A percentile compares a stretch with the other conserved stretches of the same genome.
These are phyloP conservation scores for Tilletia caries DNA, from an alignment of 1,284 basidiomycete species.

Conservation along the genomic window DNA sequence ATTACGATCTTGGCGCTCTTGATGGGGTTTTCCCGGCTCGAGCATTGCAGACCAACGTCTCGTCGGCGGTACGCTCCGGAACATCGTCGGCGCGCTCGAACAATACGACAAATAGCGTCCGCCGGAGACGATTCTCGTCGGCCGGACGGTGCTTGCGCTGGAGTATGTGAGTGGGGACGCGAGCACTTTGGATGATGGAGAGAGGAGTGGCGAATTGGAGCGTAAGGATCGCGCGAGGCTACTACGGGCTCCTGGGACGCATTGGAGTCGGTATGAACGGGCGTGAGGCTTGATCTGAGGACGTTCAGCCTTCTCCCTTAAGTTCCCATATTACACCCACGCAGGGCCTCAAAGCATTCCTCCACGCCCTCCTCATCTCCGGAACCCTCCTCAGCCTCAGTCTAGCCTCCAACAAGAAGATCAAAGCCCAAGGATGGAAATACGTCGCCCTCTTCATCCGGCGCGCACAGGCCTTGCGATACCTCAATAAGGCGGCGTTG, in stretches of 20 bases:
- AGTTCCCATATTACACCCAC: no score
- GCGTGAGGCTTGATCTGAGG: no score
- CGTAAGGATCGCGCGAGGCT: conserved; percentile 24
- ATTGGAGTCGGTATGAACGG: no score
- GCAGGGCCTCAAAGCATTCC: conserved; percentile 78
- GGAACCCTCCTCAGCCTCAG: conserved; percentile 77
- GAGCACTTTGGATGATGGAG: conserved; percentile 57
- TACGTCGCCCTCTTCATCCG: conserved; percentile 74
- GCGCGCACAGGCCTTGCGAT: conserved; percentile 71
- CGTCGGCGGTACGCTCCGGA: conserved; percentile 71
- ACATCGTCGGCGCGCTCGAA: conserved; percentile 71
- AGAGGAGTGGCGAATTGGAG: neutral
- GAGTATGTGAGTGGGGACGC: conserved; percentile 59
- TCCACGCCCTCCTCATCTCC: conserved; percentile 84
- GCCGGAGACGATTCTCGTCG: conserved; percentile 91
- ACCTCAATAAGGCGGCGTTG: conserved; percentile 73
- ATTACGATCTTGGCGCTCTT: conserved; percentile 75
- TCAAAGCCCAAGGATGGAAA: conserved; percentile 75
- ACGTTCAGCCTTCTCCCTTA: no score
- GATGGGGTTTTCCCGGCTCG: conserved; percentile 88
- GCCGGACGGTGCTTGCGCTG: conserved; percentile 69
- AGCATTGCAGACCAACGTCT: conserved; percentile 83
- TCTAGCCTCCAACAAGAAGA: conserved; percentile 76
- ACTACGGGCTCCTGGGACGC: no score
- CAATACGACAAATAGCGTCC: conserved; percentile 79